Evolutionary conservation across 2,329 filamentous ascomycete genomes (phyloP).

Genomic region (Chrysoporthe deuterocubensis): DNA sequence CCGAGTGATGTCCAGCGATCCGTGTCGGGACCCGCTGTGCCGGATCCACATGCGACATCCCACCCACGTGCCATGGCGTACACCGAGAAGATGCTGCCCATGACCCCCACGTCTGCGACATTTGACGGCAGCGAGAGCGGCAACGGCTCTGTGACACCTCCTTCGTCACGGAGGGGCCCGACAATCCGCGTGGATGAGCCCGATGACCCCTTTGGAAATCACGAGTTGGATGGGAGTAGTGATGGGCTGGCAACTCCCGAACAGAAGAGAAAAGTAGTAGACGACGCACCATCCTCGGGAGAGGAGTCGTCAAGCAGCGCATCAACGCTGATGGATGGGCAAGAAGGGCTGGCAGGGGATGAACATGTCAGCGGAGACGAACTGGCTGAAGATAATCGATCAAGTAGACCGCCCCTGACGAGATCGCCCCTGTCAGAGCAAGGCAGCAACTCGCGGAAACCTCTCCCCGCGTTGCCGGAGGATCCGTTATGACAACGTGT

Average conservation of each 20-base stretch:
- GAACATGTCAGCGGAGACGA: conserved; percentile 9
- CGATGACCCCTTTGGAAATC: neutral
- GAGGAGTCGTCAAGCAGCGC: conserved; percentile 16
- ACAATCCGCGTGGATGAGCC: conserved; percentile 18
- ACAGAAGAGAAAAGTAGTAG: neutral
- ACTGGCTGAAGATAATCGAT: neutral
- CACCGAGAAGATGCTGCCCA: conserved; percentile 39
- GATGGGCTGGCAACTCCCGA: neutral
- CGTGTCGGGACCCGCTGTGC: conserved; percentile 4
- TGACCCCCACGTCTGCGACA: conserved; percentile 37
- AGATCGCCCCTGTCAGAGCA: conserved; percentile 30
- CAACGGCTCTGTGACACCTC: conserved; percentile 23
- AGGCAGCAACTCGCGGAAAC: conserved; percentile 34
- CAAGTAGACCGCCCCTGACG: conserved; percentile 21
- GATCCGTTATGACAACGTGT: conserved; percentile 34
- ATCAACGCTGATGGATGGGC: conserved; percentile 9
- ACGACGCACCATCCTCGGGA: conserved; percentile 1
- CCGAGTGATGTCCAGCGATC: neutral
- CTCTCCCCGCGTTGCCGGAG: conserved; percentile 42
- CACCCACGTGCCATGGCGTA: conserved; percentile 26
- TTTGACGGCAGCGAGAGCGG: conserved; percentile 32
- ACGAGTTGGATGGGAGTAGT: conserved; percentile 1
- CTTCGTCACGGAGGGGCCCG: conserved; percentile 27
- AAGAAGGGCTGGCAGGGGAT: conserved; percentile 9
- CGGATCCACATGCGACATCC: neutral